Percentiles rank a stretch among this genome's conserved stretches.
phyloP scores from a whole-genome alignment of 345 rosid genomes.

The Excoecaria agallocha region DNA sequence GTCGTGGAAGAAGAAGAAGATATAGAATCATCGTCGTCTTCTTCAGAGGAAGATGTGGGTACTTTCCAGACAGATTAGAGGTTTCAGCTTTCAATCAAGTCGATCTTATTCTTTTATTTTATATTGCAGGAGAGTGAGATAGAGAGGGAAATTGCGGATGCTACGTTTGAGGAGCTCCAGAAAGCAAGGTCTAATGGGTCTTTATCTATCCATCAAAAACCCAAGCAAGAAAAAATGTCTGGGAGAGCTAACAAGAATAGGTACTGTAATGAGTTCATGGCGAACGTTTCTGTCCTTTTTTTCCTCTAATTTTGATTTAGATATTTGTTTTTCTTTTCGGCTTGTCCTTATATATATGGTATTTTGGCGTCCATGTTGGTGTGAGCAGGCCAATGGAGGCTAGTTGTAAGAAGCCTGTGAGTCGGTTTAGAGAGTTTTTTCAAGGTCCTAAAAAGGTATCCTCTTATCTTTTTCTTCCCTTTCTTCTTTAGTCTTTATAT shows the following conservation, averaged over 20 bases:
- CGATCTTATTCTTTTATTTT: not conserved
- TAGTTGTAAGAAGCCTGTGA: conserved; percentile 74
- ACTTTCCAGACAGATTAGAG: not conserved
- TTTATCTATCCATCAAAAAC: conserved; percentile 35
- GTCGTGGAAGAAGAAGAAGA: conserved; percentile 38
- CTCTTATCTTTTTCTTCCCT: not conserved
- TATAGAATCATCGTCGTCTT: conserved; percentile 16
- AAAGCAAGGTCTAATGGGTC: conserved; percentile 71
- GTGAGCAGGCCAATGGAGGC: conserved; percentile 64
- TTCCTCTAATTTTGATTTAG: not conserved
- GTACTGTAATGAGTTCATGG: conserved; percentile 19
- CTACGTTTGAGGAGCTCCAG: conserved; percentile 78
- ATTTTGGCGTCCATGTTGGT: not conserved
- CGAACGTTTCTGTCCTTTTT: not conserved
- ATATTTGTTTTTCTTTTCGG: not conserved
- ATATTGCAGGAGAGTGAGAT: conserved; percentile 50
- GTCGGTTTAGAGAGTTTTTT: conserved; percentile 67
- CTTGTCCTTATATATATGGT: not conserved
- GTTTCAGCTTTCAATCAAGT: not conserved
- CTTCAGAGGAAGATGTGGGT: conserved; percentile 42
- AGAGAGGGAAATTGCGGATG: conserved; percentile 60
- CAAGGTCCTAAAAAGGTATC: conserved; percentile 74
- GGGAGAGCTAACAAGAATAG: conserved; percentile 74
- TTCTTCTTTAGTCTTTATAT: not conserved
- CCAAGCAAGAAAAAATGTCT: conserved; percentile 37